Percentiles rank a stretch among this genome's conserved stretches.
Conservation (phyloP, 306 rosid genomes). For the Neltuma alba region DNA sequence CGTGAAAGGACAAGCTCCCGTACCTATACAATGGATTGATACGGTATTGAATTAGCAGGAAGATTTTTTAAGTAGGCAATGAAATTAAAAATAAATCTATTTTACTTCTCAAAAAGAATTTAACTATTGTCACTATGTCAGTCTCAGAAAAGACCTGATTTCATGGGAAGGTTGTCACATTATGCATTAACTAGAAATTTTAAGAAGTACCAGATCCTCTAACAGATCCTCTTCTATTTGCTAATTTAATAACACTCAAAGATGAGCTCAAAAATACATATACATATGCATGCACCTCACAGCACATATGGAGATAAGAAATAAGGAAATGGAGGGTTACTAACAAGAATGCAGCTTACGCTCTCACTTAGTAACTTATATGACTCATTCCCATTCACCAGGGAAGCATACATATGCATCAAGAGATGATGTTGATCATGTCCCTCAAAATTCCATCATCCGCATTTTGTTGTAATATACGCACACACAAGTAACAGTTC, state of each 20-base stretch:
- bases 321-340: not conserved
- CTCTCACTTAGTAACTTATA: not conserved
- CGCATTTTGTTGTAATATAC: not conserved
- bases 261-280: not conserved
- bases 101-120: constrained; percentile 4
- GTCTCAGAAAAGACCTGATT: not conserved
- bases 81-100: not conserved
- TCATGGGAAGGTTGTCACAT: not conserved
- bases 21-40: constrained; percentile 54
- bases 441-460: constrained; percentile 1
- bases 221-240: constrained; percentile 7
- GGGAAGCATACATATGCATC: not conserved
- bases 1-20: constrained; percentile 80
- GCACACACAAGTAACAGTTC: not conserved
- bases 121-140: not conserved
- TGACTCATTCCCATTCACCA: not conserved
- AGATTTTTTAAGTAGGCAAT: not conserved
- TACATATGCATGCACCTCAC: not conserved
- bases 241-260: not conserved
- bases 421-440: constrained; percentile 10
- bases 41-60: constrained; percentile 2
- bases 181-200: not conserved
- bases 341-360: not conserved
- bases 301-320: not conserved
- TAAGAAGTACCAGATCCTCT: constrained; percentile 16